Evolutionary conservation across 805 yeast genomes (phyloP).

Genomic region (Monosporozyma aerobia): DNA sequence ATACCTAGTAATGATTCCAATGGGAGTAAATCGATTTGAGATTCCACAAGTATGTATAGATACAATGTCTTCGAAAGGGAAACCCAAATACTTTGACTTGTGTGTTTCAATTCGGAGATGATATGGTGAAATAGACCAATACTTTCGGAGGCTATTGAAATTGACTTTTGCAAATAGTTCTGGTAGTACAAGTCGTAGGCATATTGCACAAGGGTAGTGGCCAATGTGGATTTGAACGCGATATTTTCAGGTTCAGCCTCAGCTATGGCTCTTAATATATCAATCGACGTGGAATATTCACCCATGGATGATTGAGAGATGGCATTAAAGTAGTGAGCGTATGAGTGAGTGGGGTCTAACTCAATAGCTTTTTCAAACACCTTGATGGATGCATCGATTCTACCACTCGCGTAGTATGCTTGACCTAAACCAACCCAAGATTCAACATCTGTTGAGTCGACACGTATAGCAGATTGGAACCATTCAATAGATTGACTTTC

Average conservation of each 20-base stretch:
- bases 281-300: constrained; percentile 54
- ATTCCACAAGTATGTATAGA: constrained; percentile 46
- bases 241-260: constrained; percentile 39
- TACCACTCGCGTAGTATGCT: constrained; percentile 76
- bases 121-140: constrained; percentile 28
- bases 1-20: constrained; percentile 30
- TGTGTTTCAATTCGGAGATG: constrained; percentile 9
- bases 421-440: constrained; percentile 98
- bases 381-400: constrained; percentile 76
- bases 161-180: constrained; percentile 64
- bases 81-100: constrained; percentile 58
- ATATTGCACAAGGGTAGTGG: constrained; percentile 48
- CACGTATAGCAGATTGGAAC: constrained; percentile 78
- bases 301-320: constrained; percentile 53
- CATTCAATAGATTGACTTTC: constrained; percentile 76
- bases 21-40: constrained; percentile 44
- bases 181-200: constrained; percentile 42
- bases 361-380: constrained; percentile 63
- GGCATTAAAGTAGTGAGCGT: constrained; percentile 60
- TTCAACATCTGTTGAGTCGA: constrained; percentile 55
- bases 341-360: constrained; percentile 47
- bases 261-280: constrained; percentile 36
- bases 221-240: constrained; percentile 42
- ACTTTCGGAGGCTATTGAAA: constrained; percentile 38
- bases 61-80: constrained; percentile 48